Conservation (phyloP, 192 early-diverging fungal genomes). For the Coemansia sp. region DNA sequence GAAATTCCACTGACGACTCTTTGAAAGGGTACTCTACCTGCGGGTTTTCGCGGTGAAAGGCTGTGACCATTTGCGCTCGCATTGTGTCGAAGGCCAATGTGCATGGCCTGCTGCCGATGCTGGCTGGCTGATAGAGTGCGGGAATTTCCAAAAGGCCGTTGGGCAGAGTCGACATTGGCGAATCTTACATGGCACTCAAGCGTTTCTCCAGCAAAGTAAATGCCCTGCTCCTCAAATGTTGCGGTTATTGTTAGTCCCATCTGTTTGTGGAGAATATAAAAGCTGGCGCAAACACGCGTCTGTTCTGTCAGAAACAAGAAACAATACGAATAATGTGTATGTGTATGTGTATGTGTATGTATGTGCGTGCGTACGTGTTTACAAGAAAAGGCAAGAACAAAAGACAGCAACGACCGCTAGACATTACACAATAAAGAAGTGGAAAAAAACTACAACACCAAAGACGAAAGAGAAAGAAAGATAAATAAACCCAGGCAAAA, state of each 20-base stretch:
- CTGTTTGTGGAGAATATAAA: constrained; percentile 1
- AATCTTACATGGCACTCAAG: constrained; percentile 56
- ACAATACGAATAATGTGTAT: too few species aligned
- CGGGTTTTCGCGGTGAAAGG: constrained; percentile 10
- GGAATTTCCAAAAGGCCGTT: neutral
- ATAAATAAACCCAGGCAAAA: too few species aligned
- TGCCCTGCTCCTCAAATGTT: constrained; percentile 51
- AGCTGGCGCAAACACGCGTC: too few species aligned
- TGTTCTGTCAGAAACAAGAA: too few species aligned
- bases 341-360: too few species aligned
- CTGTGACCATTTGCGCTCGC: neutral
- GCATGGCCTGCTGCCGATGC: constrained; percentile 1
- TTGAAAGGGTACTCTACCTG: constrained; percentile 11
- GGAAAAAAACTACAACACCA: neutral
- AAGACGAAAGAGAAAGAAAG: too few species aligned
- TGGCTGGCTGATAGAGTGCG: constrained; percentile 1
- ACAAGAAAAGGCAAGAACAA: neutral
- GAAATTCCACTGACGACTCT: constrained; percentile 5
- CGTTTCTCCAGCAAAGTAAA: constrained; percentile 54
- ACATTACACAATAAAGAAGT: neutral
- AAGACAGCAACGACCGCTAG: neutral
- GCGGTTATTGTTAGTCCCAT: constrained; percentile 55
- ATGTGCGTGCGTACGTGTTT: neutral
- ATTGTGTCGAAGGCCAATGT: neutral
- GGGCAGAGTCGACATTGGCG: constrained; percentile 32